Conservation (phyloP, 164 flowering plant species). For the Tinospora cordifolia region DNA sequence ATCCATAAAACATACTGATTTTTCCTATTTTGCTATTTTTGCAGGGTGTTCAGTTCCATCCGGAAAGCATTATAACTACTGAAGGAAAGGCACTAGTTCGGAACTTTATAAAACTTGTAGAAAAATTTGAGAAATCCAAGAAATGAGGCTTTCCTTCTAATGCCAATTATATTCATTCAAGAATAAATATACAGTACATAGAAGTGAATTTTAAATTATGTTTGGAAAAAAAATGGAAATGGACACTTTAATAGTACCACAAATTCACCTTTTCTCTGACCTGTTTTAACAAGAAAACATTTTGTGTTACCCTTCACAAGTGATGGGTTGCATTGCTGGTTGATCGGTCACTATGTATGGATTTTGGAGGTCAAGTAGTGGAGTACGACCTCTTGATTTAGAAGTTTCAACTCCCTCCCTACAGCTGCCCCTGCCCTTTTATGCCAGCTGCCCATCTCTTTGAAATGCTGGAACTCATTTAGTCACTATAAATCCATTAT, state of each 20-base stretch:
- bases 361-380: no score
- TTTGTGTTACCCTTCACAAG: neutral
- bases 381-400: no score
- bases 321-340: neutral
- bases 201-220: neutral
- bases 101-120: constrained; percentile 49
- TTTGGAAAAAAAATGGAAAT: neutral
- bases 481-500: neutral
- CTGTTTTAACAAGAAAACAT: neutral
- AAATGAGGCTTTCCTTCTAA: neutral
- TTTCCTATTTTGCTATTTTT: constrained; percentile 1
- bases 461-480: neutral
- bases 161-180: neutral
- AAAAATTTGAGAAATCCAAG: constrained; percentile 34
- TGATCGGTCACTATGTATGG: no score
- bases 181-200: neutral
- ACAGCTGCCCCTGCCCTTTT: no score
- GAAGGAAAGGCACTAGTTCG: constrained; percentile 54
- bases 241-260: neutral
- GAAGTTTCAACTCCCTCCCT: no score
- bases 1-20: neutral
- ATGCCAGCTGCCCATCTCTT: neutral
- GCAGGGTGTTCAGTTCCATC: constrained; percentile 83
- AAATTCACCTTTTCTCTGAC: neutral
- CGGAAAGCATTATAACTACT: constrained; percentile 62